Conservation (phyloP, 805 yeast species). For the Starmerella stellata region DNA sequence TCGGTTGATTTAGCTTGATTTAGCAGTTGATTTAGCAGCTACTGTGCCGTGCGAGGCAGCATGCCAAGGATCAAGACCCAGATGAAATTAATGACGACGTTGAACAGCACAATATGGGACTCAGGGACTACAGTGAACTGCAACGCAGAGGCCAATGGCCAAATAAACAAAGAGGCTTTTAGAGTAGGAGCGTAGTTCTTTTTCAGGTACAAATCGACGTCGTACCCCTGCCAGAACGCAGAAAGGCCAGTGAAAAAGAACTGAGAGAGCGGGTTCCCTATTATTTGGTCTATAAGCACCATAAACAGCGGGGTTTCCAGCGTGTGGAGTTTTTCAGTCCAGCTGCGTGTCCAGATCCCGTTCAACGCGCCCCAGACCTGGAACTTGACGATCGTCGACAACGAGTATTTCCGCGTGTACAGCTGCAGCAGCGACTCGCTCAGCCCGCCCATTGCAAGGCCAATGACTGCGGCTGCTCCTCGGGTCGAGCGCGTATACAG, state of each 20-base stretch:
- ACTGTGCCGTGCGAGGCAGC: too few relatives aligned
- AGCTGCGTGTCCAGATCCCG: constrained; percentile 24
- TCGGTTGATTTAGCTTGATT: too few relatives aligned
- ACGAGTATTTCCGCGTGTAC: constrained; percentile 12
- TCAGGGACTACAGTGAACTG: constrained; percentile 15
- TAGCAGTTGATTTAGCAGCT: too few relatives aligned
- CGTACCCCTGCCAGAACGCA: constrained; percentile 25
- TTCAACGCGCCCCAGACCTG: constrained; percentile 25
- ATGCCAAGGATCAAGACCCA: constrained; percentile 21
- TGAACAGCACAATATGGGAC: constrained; percentile 15
- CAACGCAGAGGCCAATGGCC: constrained; percentile 18
- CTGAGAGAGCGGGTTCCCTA: constrained; percentile 23
- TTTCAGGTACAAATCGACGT: constrained; percentile 20
- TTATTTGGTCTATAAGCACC: constrained; percentile 20
- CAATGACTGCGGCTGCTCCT: constrained; percentile 22
- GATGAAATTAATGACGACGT: constrained; percentile 13
- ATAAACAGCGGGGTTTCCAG: constrained; percentile 5
- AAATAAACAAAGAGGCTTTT: constrained; percentile 15
- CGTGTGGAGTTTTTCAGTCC: constrained; percentile 23
- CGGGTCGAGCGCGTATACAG: constrained; percentile 16
- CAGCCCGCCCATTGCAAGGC: constrained; percentile 20
- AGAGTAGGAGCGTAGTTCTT: constrained; percentile 17
- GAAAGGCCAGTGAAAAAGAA: constrained; percentile 21
- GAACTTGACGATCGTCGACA: constrained; percentile 19
- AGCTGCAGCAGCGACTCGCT: constrained; percentile 23